Evolutionary conservation across 208 protist species (phyloP).

Genomic region (Leishmania amazonensis): DNA sequence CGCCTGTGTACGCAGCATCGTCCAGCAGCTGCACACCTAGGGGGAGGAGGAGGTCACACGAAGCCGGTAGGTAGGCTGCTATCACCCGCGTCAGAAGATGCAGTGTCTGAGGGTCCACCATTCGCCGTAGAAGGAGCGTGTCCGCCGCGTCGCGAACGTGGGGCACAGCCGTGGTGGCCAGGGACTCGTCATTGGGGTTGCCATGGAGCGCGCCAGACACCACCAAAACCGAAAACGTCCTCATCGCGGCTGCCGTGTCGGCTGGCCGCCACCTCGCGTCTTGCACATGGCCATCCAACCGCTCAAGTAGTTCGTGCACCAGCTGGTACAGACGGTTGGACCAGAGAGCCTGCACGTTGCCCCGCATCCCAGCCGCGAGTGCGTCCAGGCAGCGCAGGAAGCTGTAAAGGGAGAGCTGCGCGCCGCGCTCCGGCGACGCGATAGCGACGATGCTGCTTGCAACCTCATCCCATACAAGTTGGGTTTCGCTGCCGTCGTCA

Average conservation of each 20-base stretch:
- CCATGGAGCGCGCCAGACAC: neutral
- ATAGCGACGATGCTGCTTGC: neutral
- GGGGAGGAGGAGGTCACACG: conserved; percentile 3
- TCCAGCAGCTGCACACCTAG: conserved; percentile 5
- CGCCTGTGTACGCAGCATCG: neutral
- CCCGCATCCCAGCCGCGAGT: conserved; percentile 13
- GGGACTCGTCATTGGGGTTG: neutral
- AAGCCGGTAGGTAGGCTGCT: conserved; percentile 1
- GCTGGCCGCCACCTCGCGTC: neutral
- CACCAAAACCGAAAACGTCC: conserved; percentile 1
- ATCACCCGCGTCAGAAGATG: conserved; percentile 10
- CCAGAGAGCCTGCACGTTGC: conserved; percentile 6
- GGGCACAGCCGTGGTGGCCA: neutral
- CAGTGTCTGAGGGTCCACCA: conserved; percentile 2
- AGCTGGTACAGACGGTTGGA: conserved; percentile 2
- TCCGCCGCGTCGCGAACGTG: neutral
- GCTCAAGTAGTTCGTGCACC: conserved; percentile 7
- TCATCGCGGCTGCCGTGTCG: conserved; percentile 3
- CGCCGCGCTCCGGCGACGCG: neutral
- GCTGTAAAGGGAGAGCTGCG: conserved; percentile 12
- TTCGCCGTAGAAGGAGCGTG: neutral
- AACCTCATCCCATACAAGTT: conserved; percentile 19
- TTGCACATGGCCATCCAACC: neutral
- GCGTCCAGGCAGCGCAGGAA: conserved; percentile 24
- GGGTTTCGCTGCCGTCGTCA: neutral